Base-by-base conservation (phyloP, 345 rosid genomes). In the Excoecaria agallocha region DNA sequence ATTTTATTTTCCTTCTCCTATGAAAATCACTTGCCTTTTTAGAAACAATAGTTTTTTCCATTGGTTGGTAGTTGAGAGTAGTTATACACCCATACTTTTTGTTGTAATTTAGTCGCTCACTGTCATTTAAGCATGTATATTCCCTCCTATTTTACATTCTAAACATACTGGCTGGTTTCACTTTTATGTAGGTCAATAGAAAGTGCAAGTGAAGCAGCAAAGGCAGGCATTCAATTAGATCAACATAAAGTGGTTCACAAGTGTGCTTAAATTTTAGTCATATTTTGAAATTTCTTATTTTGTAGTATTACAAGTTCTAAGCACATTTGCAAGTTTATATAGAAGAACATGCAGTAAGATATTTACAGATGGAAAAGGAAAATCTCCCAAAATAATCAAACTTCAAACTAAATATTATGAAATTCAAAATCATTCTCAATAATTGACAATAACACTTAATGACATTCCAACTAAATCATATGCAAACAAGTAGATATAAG, bases 131-230 rank as follows among this genome's bases (percentile, higher is more conserved):
- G 5, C 6, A 65, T 75, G 58, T 6, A 51, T 30, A 6, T 50
- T 51, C 66, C 22, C 46, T 1, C 13, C 38, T 2, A 3, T 35
- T 22, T 57, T 12, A 45, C 11, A 11, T 38, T 5, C 48, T 38
- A 48, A 72, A 52, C 52, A 13, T 17, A 15, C 1, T 17, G 17
- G 25, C 58, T 71, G 38, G 51, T 56, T 70, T 72, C 30, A 52
- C 15, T 54, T 45, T 63, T 76, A 38, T 75, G 76, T 74, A 90
- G 96, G 88, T 89, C 94, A 76, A 78, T 78, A 48, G 68, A 62
- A 70, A 87, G 90, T 67, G 96, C 92, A 65, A 87, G 84, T 54
- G 93, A 89, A 82, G 98, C 94, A 60, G 96, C 90, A 70, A 81
- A 81, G 69, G 87, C 86, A 54, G 96, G 93, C 80, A 85, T 93